Evolutionary conservation across 2,329 filamentous ascomycete species (phyloP).

Genomic region (Alternaria longipes): DNA sequence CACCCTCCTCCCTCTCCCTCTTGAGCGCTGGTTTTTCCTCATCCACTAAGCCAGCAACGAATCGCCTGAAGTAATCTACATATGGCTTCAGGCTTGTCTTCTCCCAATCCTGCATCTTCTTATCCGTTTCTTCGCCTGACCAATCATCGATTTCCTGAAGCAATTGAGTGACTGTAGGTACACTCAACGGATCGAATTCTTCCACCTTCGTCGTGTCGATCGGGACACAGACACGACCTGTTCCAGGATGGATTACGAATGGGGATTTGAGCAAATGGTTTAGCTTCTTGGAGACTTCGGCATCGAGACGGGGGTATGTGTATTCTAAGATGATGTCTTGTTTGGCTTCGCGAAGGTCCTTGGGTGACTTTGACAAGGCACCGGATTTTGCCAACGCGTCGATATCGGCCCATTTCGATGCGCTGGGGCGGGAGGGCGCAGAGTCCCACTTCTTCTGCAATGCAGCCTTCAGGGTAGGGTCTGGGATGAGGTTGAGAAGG

Average conservation of each 20-base stretch:
- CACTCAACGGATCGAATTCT: constrained; percentile 83
- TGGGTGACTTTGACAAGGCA: constrained; percentile 75
- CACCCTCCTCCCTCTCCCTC: constrained; percentile 65
- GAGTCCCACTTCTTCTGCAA: constrained; percentile 92
- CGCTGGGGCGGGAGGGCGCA: constrained; percentile 77
- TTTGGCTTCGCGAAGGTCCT: constrained; percentile 83
- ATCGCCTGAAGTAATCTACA: constrained; percentile 85
- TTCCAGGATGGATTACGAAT: constrained; percentile 95
- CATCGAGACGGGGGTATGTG: constrained; percentile 95
- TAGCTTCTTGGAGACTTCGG: constrained; percentile 95
- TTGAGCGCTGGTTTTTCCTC: constrained; percentile 66
- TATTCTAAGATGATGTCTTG: constrained; percentile 97
- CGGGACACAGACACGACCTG: constrained; percentile 92
- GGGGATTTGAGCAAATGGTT: constrained; percentile 98
- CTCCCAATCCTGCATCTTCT: constrained; percentile 83
- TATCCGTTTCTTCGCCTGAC: constrained; percentile 60
- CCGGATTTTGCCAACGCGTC: constrained; percentile 83
- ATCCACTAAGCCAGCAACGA: constrained; percentile 80
- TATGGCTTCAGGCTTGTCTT: constrained; percentile 96
- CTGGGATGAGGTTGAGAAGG: constrained; percentile 84
- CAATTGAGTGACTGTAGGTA: constrained; percentile 88
- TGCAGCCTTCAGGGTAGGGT: constrained; percentile 77
- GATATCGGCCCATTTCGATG: constrained; percentile 93
- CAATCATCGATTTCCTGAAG: constrained; percentile 88
- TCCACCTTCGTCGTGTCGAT: constrained; percentile 81